A percentile compares a stretch with the other conserved stretches of the same genome.
Evolutionary conservation across 768 basidiomycete genomes (phyloP).

Genomic region (Amanita polypyramis): DNA sequence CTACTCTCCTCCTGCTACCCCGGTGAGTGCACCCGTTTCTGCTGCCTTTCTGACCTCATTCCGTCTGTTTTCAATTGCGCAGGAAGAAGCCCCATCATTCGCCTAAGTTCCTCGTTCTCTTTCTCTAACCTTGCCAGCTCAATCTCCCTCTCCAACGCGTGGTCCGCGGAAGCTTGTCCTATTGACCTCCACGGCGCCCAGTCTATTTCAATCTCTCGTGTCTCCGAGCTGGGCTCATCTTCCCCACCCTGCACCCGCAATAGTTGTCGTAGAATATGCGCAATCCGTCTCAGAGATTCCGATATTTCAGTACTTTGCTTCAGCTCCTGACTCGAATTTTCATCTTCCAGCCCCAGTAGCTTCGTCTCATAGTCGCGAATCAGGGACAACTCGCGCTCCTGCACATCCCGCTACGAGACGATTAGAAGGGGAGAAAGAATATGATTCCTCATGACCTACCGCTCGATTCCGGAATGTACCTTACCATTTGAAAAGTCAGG

Average conservation of each 20-base stretch:
- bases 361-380: constrained; percentile 87
- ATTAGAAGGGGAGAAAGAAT: not conserved
- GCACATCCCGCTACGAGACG: constrained; percentile 70
- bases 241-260: constrained; percentile 67
- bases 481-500: constrained; percentile 9
- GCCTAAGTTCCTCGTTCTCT: constrained; percentile 77
- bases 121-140: constrained; percentile 80
- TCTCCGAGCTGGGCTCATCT: constrained; percentile 23
- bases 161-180: constrained; percentile 36
- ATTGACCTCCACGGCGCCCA: constrained; percentile 29
- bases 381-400: constrained; percentile 82
- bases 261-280: constrained; percentile 56
- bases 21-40: constrained; percentile 33
- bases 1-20: constrained; percentile 7
- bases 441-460: constrained; percentile 36
- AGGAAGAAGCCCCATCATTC: constrained; percentile 43
- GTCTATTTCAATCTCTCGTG: constrained; percentile 23
- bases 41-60: constrained; percentile 10
- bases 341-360: constrained; percentile 67
- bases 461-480: constrained; percentile 78
- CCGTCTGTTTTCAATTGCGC: constrained; percentile 9
- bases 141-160: constrained; percentile 81
- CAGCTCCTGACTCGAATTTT: constrained; percentile 47
- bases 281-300: constrained; percentile 58
- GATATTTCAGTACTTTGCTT: constrained; percentile 56